Conservation (phyloP, 805 yeast species). For the Zygosaccharomyces gambellarensis region DNA sequence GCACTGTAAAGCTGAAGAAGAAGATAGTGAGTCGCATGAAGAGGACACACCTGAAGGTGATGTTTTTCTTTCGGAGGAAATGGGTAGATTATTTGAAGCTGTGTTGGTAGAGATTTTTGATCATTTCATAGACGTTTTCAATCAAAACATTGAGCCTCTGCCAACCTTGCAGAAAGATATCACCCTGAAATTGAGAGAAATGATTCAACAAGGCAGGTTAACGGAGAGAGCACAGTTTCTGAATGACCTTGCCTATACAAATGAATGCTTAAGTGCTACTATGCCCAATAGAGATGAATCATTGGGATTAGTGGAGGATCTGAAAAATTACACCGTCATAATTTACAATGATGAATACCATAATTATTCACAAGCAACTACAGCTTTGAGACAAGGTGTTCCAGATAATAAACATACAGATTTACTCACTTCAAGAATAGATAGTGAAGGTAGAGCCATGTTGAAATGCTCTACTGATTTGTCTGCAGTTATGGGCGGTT, state of each 20-base stretch:
- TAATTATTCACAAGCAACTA: conserved; percentile 50
- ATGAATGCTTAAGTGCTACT: conserved; percentile 11
- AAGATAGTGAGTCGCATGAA: conserved; percentile 27
- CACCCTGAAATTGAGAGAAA: conserved; percentile 27
- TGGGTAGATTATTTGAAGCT: conserved; percentile 20
- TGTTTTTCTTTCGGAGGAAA: conserved; percentile 12
- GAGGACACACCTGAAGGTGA: conserved; percentile 7
- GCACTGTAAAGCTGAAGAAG: conserved; percentile 44
- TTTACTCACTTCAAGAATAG: conserved; percentile 41
- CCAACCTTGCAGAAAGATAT: conserved; percentile 31
- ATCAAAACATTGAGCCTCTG: conserved; percentile 33
- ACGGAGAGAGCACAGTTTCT: conserved; percentile 20
- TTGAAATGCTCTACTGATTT: conserved; percentile 36
- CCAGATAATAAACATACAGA: conserved; percentile 35
- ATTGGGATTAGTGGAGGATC: conserved; percentile 7
- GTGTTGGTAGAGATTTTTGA: conserved; percentile 36
- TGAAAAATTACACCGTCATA: conserved; percentile 43
- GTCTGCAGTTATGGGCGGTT: conserved; percentile 31
- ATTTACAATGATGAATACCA: conserved; percentile 82
- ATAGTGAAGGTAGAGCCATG: conserved; percentile 46
- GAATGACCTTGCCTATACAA: conserved; percentile 18
- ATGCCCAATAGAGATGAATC: conserved; percentile 1
- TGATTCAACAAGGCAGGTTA: conserved; percentile 23
- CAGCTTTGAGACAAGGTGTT: conserved; percentile 41
- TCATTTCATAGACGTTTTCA: conserved; percentile 39